Conservation (phyloP, 495 filamentous ascomycete genomes). For the Terfezia claveryi region DNA sequence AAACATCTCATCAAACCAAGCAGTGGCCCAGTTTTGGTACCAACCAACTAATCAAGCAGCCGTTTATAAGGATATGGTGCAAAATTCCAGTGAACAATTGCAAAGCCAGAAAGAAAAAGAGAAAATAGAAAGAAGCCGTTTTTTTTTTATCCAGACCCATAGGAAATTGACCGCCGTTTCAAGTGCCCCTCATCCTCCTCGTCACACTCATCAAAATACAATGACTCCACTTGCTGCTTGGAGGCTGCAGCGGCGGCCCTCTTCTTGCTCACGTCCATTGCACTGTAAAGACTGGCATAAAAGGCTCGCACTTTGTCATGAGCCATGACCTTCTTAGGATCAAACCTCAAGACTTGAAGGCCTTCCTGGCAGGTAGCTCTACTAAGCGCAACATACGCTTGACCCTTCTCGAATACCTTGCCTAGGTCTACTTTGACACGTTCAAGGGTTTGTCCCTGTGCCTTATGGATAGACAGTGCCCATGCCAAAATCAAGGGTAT, state of each 20-base stretch:
- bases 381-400: constrained; percentile 62
- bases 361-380: constrained; percentile 74
- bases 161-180: not conserved
- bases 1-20: too few species aligned
- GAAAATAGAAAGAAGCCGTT: not conserved
- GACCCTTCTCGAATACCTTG: constrained; percentile 85
- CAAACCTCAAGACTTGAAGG: constrained; percentile 72
- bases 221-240: too few species aligned
- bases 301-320: constrained; percentile 70
- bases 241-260: not conserved
- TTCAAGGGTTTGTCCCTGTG: constrained; percentile 88
- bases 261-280: constrained; percentile 15
- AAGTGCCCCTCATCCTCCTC: not conserved
- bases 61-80: not conserved
- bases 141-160: too few species aligned
- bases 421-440: constrained; percentile 87
- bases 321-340: constrained; percentile 80
- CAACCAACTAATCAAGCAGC: too few species aligned
- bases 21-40: too few species aligned
- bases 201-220: not conserved
- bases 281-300: constrained; percentile 55
- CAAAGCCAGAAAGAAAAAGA: not conserved
- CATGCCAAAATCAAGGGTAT: constrained; percentile 81
- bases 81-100: not conserved
- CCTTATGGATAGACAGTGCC: constrained; percentile 95